Base-by-base conservation (phyloP, 2,329 filamentous ascomycete genomes). In the Penicillium concentricum region DNA sequence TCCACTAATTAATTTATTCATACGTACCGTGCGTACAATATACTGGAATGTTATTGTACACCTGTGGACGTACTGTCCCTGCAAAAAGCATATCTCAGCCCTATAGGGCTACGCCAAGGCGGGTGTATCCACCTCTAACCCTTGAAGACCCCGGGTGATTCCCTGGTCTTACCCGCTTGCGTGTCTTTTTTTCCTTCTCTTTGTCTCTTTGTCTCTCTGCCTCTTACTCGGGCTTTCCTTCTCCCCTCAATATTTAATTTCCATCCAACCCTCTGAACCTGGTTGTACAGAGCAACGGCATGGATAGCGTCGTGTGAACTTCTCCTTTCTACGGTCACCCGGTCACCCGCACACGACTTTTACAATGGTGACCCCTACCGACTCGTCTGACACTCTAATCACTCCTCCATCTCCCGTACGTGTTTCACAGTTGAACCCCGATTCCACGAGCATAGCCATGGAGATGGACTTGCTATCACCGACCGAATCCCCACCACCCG, bases 71-170 rank as follows among this genome's bases (percentile, higher is more conserved):
- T 35, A 35, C 13, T 9, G 15, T 28, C 38, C 18, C 24, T 44
- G 30, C 26, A 5, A 28, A 28, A 34, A 34, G 42, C 15, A 52
- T 53, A 55, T 61, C 53, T 66, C 65, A 67, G 64, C 65, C 66
- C 63, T 68, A 68, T 56, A 57, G 48, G 66, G 62, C 59, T 38
- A 47, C 18, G 61, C 61, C 64, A 65, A 64, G 64, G 12, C 42
- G 47, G 20, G 16, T 41, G 16, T 38, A 34, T 35, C 30, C 44
- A 46, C 44, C 13, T 15, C 16, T 13, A 16, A 46, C 5, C 8
- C 34, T n/a, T 35, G 30, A 24, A 34, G 18, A 0, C 13, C 28
- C 16, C 26, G 16, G 24, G 24, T 2, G 41, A 32, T 46, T 34
- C 28, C 18, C 43, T 46, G 12, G 26, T 43, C 32, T 48, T 51